phyloP scores from a whole-genome alignment of 768 basidiomycete genomes.

The Lenzites betulinus region DNA sequence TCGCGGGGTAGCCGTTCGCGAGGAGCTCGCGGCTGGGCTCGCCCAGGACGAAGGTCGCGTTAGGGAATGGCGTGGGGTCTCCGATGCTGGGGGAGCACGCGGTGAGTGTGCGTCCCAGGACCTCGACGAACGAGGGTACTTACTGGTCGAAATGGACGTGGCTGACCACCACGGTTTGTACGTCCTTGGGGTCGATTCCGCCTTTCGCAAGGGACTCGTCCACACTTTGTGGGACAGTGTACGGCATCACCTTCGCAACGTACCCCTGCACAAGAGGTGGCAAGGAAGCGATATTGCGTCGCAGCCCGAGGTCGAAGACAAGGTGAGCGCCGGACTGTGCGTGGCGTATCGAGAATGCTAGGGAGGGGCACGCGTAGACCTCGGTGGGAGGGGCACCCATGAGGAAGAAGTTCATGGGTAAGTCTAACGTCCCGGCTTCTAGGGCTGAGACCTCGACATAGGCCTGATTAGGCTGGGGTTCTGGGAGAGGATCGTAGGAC shows the following conservation, averaged over 20 bases:
- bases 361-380: constrained; percentile 41
- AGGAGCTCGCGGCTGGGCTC: constrained; percentile 41
- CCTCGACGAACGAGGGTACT: background rate
- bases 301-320: constrained; percentile 56
- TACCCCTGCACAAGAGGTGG: constrained; percentile 38
- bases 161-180: constrained; percentile 49
- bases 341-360: constrained; percentile 55
- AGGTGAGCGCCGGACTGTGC: constrained; percentile 41
- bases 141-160: constrained; percentile 55
- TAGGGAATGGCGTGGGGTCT: constrained; percentile 45
- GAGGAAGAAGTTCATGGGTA: constrained; percentile 42
- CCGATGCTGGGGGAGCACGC: constrained; percentile 44
- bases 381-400: constrained; percentile 36
- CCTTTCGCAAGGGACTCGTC: constrained; percentile 52
- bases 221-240: constrained; percentile 32
- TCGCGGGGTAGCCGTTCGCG: constrained; percentile 42
- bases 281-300: constrained; percentile 47
- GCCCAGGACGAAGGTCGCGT: constrained; percentile 51
- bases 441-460: constrained; percentile 58
- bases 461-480: constrained; percentile 44
- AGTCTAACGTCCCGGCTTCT: constrained; percentile 48
- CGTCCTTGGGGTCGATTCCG: constrained; percentile 43
- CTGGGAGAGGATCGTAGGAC: constrained; percentile 35
- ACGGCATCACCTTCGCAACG: constrained; percentile 25
- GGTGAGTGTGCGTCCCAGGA: too few relatives aligned